phyloP scores from a whole-genome alignment of 192 early-diverging fungal genomes.

The Backusella luteola region DNA sequence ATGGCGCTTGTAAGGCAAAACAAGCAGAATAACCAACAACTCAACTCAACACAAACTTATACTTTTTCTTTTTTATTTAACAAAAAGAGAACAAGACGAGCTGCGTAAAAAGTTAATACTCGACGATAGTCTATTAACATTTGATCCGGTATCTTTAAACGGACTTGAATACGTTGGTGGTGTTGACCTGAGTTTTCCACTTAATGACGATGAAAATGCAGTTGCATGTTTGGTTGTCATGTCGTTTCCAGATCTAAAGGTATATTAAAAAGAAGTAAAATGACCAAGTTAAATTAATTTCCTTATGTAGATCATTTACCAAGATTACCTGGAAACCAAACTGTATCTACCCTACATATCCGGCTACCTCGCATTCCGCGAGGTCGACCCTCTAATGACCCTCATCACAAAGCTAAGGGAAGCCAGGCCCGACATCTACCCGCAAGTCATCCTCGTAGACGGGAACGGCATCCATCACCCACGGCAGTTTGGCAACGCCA shows the following conservation, averaged over 20 bases:
- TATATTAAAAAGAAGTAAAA: slow-evolving; percentile 8
- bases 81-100: slow-evolving; percentile 11
- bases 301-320: slow-evolving; percentile 58
- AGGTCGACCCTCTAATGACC: slow-evolving; percentile 59
- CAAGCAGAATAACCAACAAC: not conserved
- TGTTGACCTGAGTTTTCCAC: slow-evolving; percentile 73
- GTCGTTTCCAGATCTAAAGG: slow-evolving; percentile 60
- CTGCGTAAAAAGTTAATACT: not conserved
- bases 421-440: slow-evolving; percentile 52
- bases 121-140: slow-evolving; percentile 11
- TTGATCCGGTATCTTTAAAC: slow-evolving; percentile 13
- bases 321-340: slow-evolving; percentile 50
- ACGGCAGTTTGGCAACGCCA: slow-evolving; percentile 83
- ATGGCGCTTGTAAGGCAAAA: slow-evolving; percentile 12
- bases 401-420: slow-evolving; percentile 56
- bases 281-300: not conserved
- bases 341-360: slow-evolving; percentile 82
- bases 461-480: slow-evolving; percentile 88
- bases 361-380: slow-evolving; percentile 91
- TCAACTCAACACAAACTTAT: not conserved
- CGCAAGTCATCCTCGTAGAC: slow-evolving; percentile 84
- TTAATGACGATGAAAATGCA: slow-evolving; percentile 51
- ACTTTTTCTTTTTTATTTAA: not conserved
- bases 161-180: slow-evolving; percentile 64
- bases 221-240: slow-evolving; percentile 77